Percentiles rank a stretch among this genome's conserved stretches.
Conservation (phyloP, 805 yeast genomes). For the Barnettozyma salicaria region DNA sequence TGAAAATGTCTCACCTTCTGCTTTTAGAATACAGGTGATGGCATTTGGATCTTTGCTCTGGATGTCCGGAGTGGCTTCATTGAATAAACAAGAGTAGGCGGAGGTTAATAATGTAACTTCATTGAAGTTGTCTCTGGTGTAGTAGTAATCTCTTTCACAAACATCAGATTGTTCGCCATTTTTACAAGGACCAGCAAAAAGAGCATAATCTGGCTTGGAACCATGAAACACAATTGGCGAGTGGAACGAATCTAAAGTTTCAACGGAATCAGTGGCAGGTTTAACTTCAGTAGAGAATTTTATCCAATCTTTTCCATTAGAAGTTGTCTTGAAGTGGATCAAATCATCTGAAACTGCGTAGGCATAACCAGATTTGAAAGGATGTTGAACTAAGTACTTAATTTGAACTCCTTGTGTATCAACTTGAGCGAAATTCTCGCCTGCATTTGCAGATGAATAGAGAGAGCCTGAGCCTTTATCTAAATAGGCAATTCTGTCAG, state of each 20-base stretch:
- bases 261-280: slow-evolving; percentile 24
- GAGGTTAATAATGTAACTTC: slow-evolving; percentile 24
- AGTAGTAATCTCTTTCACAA: slow-evolving; percentile 36
- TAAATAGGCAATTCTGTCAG: slow-evolving; percentile 19
- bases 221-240: slow-evolving; percentile 35
- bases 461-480: slow-evolving; percentile 28
- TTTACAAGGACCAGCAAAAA: slow-evolving; percentile 36
- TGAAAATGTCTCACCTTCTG: slow-evolving; percentile 34
- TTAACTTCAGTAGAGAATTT: slow-evolving; percentile 29
- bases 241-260: slow-evolving; percentile 18
- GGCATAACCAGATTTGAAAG: slow-evolving; percentile 33
- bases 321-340: slow-evolving; percentile 34
- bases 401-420: slow-evolving; percentile 32
- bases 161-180: slow-evolving; percentile 15
- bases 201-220: slow-evolving; percentile 29
- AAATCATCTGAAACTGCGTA: slow-evolving; percentile 31
- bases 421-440: slow-evolving; percentile 36
- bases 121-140: slow-evolving; percentile 42
- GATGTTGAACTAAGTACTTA: slow-evolving; percentile 33
- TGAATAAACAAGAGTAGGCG: slow-evolving; percentile 31
- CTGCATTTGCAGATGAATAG: slow-evolving; percentile 43
- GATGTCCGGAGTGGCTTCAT: slow-evolving; percentile 23
- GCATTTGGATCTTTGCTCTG: slow-evolving; percentile 26
- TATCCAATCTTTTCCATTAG: slow-evolving; percentile 39
- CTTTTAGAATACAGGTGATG: slow-evolving; percentile 41